phyloP scores from a whole-genome alignment of 805 yeast genomes.

The Wickerhamiella domercqiae region DNA sequence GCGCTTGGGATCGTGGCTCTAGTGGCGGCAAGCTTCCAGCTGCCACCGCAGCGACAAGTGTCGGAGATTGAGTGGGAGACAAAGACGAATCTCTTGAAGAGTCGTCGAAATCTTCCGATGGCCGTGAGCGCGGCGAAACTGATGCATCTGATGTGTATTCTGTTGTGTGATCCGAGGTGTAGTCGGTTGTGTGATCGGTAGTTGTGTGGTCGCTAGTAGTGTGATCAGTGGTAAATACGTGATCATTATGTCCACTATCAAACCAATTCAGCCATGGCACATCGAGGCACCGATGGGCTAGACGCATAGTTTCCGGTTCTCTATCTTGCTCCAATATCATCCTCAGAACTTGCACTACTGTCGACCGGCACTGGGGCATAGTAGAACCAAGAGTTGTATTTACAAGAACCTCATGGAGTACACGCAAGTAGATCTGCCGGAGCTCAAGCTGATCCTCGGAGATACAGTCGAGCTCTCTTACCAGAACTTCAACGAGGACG shows the following conservation, averaged over 20 bases:
- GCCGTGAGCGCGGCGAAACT: not conserved
- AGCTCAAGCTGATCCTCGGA: constrained; percentile 36
- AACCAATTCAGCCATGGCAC: constrained; percentile 9
- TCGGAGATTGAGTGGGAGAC: too few relatives aligned
- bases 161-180: not conserved
- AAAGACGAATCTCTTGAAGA: too few relatives aligned
- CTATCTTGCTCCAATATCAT: constrained; percentile 5
- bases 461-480: constrained; percentile 62
- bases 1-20: too few relatives aligned
- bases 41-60: too few relatives aligned
- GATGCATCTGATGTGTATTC: not conserved
- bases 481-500: constrained; percentile 67
- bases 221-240: not conserved
- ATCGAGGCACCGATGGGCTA: constrained; percentile 12
- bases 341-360: constrained; percentile 34
- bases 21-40: too few relatives aligned
- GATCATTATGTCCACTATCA: not conserved
- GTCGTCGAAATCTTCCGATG: not conserved
- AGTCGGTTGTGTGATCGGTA: not conserved
- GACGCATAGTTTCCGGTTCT: constrained; percentile 8
- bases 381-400: constrained; percentile 44
- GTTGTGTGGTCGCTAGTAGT: not conserved
- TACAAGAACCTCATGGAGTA: constrained; percentile 52
- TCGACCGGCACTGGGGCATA: constrained; percentile 38
- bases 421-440: constrained; percentile 58